Percentiles rank a stretch among this genome's conserved stretches.
phyloP scores from a whole-genome alignment of 495 filamentous ascomycete species.

The Neurospora africana region DNA sequence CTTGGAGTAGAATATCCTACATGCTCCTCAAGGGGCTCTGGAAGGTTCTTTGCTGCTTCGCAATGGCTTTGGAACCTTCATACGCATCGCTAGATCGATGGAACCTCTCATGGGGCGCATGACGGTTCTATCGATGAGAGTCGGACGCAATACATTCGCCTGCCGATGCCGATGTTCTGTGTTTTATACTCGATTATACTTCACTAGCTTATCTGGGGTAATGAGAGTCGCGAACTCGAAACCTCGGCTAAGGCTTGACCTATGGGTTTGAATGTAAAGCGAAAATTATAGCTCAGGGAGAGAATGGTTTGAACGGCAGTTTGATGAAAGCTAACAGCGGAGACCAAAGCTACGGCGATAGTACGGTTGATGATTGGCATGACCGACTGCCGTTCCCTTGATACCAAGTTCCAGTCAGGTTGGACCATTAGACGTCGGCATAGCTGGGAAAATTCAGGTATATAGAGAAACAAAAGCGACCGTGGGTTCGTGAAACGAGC shows the following conservation, averaged over 20 bases:
- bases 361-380: background rate
- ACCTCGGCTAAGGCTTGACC: background rate
- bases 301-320: background rate
- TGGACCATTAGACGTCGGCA: background rate
- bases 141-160: background rate
- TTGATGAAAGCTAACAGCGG: background rate
- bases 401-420: background rate
- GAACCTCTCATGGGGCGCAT: background rate
- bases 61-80: background rate
- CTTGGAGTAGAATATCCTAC: background rate
- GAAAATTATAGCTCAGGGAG: background rate
- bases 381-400: background rate
- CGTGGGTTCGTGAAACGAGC: background rate
- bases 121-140: background rate
- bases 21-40: background rate
- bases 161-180: background rate
- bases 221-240: background rate
- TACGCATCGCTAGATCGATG: background rate
- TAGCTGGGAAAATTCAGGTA: background rate
- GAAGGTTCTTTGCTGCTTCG: background rate
- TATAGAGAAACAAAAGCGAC: background rate
- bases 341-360: background rate
- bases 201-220: background rate
- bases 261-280: background rate
- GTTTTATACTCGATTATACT: background rate